Evolutionary conservation across 2,329 filamentous ascomycete species (phyloP).

Genomic region (Ophiognomonia clavigignenti-juglandacearum): DNA sequence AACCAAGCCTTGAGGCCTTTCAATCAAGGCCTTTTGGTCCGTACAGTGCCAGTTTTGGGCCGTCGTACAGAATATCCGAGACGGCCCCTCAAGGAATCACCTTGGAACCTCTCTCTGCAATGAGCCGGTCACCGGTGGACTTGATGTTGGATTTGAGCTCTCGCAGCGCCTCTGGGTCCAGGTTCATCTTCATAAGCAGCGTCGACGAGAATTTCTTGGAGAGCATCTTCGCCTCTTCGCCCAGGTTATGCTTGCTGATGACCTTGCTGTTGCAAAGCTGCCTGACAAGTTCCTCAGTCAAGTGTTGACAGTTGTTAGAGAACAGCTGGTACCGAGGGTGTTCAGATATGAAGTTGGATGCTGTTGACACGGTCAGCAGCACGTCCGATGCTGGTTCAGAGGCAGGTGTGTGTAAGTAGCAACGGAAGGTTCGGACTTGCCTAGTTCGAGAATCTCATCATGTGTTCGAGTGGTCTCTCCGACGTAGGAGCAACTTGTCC

Average conservation of each 20-base stretch:
- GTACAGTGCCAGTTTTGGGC: background rate
- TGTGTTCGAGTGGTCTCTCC: constrained; percentile 28
- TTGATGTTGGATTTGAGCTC: constrained; percentile 15
- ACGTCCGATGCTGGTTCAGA: background rate
- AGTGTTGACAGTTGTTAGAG: constrained; percentile 27
- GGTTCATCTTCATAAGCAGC: constrained; percentile 24
- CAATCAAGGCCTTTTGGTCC: no score
- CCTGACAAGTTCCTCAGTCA: constrained; percentile 26
- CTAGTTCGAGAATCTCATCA: constrained; percentile 24
- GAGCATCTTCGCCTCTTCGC: constrained; percentile 23
- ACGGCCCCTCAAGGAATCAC: constrained; percentile 3
- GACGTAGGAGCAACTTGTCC: constrained; percentile 27
- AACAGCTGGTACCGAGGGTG: constrained; percentile 27
- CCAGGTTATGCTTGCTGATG: constrained; percentile 27
- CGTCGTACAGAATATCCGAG: background rate
- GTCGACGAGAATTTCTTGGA: constrained; percentile 24
- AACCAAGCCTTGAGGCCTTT: no score
- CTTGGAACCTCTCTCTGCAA: constrained; percentile 13
- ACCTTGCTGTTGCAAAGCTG: constrained; percentile 26
- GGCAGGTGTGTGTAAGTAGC: no score
- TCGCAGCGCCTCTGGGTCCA: constrained; percentile 9
- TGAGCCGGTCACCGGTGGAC: constrained; percentile 13
- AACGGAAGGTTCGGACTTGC: constrained; percentile 20
- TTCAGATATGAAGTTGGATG: constrained; percentile 22
- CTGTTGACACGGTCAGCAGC: constrained; percentile 15